Evolutionary conservation across 306 rosid species (phyloP), one percentile per base, ranked within the genome.

Genomic region (Sicyos edulis): DNA sequence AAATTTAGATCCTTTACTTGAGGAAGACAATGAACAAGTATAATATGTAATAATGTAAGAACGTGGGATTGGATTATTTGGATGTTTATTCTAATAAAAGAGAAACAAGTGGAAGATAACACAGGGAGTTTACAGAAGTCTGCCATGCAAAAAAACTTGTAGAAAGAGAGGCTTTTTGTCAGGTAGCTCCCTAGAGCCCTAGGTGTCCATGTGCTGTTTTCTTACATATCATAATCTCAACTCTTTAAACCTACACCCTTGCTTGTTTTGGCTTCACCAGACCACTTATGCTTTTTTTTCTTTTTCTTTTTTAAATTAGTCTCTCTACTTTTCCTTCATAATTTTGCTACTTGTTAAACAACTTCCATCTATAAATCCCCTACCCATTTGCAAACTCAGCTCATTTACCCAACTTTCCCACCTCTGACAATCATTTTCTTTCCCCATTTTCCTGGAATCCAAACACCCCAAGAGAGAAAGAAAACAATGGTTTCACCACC

Each of bases 291-390:
- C 81, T 80, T 74, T 92, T 80, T 84, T 67, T 58, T 91, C 91
- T 32, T 92, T 96, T 11, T 89, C n/a, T n/a, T n/a, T n/a, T n/a
- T n/a, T n/a, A n/a, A n/a, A 92, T 81, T 84, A 86, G 81, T 86
- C 83, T 74, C n/a, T n/a, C n/a, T 62, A 34, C 20, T 29, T 62
- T 62, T 34, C 47, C 22, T 24, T 24, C 37, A 32, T 5, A 32
- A 32, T 5, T 1, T 32, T 32, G 62, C 19, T 64, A 20, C 91
- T 81, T 95, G 97, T 88, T 79, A 64, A 42, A 15, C 26, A 64
- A 29, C 45, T 26, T 60, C 10, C 15, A 10, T 67, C 54, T 68
- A 68, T 68, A 68, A 44, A 68, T 68, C 58, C 22, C 68, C 24
- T 96, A 54, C 96, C 9, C 14, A 68, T 21, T 68, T 74, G 85